Evolutionary conservation across 2,329 filamentous ascomycete species (phyloP).

Genomic region (Pseudogymnoascus sp.): DNA sequence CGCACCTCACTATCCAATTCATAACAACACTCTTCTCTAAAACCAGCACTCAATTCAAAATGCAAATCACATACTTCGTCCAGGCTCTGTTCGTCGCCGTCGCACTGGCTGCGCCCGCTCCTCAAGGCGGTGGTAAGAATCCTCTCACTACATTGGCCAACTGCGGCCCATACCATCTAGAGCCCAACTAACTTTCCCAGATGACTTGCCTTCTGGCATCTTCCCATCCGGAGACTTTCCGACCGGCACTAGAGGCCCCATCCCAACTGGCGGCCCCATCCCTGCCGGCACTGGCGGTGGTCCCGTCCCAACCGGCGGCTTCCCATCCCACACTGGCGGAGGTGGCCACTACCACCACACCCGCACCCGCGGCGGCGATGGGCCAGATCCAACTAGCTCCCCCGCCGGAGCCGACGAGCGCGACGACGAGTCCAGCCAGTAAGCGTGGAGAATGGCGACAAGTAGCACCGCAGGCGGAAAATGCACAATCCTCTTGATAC

Average conservation of each 20-base stretch:
- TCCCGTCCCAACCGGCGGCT: not conserved
- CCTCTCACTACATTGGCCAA: not conserved
- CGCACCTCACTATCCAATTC: not conserved
- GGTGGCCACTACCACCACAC: not conserved
- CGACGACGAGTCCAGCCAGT: not conserved
- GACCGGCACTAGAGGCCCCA: not conserved
- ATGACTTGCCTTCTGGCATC: not conserved
- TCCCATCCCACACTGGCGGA: not conserved
- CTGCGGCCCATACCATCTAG: not conserved
- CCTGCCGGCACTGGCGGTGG: not conserved
- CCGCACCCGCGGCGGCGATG: not conserved
- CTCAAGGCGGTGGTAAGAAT: not conserved
- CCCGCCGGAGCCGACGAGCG: not conserved
- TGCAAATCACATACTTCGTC: not conserved
- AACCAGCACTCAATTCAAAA: not conserved
- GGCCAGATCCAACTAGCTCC: not conserved
- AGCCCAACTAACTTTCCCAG: not conserved
- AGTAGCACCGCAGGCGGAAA: not conserved
- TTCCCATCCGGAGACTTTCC: not conserved
- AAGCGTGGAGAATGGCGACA: not conserved
- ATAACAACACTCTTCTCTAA: not conserved
- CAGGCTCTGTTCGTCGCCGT: not conserved
- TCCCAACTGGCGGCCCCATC: not conserved
- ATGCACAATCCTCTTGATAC: not conserved
- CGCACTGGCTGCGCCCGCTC: slow-evolving; percentile 6